A percentile compares a stretch with the other conserved stretches of the same genome.
phyloP scores from a whole-genome alignment of 192 early-diverging fungal genomes.

The Coemansia sp. region DNA sequence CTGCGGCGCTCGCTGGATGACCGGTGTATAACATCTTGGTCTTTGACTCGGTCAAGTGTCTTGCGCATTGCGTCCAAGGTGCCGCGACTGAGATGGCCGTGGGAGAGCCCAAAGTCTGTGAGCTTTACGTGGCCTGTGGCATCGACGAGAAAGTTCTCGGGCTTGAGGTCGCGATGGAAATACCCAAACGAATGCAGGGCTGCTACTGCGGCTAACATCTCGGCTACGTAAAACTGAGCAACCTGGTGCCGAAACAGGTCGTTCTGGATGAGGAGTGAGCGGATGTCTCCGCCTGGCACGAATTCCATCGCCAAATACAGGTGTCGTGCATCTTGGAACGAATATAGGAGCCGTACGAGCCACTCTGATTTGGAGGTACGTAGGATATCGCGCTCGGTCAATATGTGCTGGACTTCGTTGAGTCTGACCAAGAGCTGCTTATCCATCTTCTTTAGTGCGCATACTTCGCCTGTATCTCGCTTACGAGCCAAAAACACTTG shows the following conservation, averaged over 20 bases:
- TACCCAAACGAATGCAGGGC: constrained; percentile 59
- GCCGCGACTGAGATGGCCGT: constrained; percentile 68
- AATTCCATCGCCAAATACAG: constrained; percentile 79
- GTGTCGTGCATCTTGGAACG: constrained; percentile 78
- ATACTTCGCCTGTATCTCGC: constrained; percentile 69
- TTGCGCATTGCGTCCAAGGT: constrained; percentile 56
- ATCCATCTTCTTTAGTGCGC: constrained; percentile 79
- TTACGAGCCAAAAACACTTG: constrained; percentile 77
- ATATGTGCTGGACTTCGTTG: constrained; percentile 72
- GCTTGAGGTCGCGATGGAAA: constrained; percentile 58
- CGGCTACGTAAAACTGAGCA: constrained; percentile 88
- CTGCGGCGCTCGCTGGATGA: constrained; percentile 56
- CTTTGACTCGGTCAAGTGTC: constrained; percentile 61
- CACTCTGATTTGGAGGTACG: constrained; percentile 68
- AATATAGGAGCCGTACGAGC: constrained; percentile 90
- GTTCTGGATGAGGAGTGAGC: constrained; percentile 75
- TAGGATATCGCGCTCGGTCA: constrained; percentile 79
- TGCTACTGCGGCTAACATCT: constrained; percentile 80
- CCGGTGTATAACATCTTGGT: constrained; percentile 52
- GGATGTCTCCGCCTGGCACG: constrained; percentile 71
- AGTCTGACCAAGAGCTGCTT: constrained; percentile 67
- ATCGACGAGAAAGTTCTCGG: constrained; percentile 57
- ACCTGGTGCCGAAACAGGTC: constrained; percentile 74
- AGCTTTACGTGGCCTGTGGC: constrained; percentile 81
- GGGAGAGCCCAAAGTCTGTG: constrained; percentile 90